Percentiles rank a stretch among this genome's conserved stretches.
phyloP scores from a whole-genome alignment of 768 basidiomycete genomes.

The Butyriboletus loyo region DNA sequence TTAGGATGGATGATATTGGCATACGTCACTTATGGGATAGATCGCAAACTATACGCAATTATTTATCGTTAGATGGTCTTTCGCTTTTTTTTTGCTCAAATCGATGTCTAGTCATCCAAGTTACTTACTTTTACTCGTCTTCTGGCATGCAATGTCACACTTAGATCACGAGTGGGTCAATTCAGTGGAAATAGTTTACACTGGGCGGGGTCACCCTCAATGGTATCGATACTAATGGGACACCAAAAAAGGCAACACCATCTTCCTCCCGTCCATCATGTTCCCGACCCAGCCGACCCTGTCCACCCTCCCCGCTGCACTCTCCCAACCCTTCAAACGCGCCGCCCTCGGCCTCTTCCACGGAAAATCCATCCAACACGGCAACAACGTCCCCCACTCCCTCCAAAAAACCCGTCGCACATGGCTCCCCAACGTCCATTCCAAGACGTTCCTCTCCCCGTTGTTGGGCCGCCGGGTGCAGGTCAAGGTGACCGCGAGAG shows the following conservation, averaged over 20 bases:
- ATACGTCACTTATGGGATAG: no score
- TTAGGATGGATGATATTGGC: background rate
- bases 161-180: no score
- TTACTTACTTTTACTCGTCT: no score
- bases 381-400: conserved; percentile 89
- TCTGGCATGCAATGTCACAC: no score
- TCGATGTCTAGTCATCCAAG: no score
- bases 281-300: conserved; percentile 18
- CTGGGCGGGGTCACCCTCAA: no score
- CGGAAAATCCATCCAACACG: conserved; percentile 73
- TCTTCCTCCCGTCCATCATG: conserved; percentile 10
- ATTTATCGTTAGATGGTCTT: background rate
- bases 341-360: conserved; percentile 80
- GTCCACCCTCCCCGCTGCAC: conserved; percentile 23
- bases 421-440: conserved; percentile 87
- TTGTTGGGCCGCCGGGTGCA: conserved; percentile 53
- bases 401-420: conserved; percentile 83
- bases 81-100: no score
- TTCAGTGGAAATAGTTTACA: no score
- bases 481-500: conserved; percentile 72
- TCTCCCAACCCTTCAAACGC: conserved; percentile 77
- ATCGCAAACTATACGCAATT: background rate
- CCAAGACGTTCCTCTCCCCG: conserved; percentile 69
- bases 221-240: no score
- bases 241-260: conserved; percentile 5